phyloP scores from a whole-genome alignment of 257 asterid species.

The Nicotiana obtusifolia region DNA sequence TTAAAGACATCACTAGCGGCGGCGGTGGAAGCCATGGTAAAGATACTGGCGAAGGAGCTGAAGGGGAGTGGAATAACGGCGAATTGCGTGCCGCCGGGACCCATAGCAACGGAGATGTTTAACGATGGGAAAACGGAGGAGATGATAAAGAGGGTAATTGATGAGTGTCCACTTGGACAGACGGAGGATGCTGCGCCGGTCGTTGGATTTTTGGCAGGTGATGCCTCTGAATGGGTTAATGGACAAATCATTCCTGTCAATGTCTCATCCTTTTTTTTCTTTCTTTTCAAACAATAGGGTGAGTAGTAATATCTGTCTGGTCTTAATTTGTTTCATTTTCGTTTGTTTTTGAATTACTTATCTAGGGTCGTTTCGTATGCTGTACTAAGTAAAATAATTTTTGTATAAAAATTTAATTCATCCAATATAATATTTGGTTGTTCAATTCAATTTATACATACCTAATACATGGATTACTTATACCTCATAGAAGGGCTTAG shows the following conservation, averaged over 20 bases:
- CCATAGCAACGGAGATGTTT: constrained; percentile 58
- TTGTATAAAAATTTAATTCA: too few species aligned
- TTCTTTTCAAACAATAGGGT: too few species aligned
- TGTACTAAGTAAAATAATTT: too few species aligned
- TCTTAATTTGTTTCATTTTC: too few species aligned
- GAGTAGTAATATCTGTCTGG: too few species aligned
- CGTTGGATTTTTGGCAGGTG: constrained; percentile 49
- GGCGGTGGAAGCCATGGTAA: constrained; percentile 69
- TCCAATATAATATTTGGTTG: too few species aligned
- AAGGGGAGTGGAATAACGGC: constrained; percentile 60
- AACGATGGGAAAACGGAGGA: constrained; percentile 52
- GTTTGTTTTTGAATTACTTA: too few species aligned
- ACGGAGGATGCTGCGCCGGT: constrained; percentile 49
- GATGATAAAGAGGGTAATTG: constrained; percentile 34
- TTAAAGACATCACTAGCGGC: constrained; percentile 50
- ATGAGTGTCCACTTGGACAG: constrained; percentile 48
- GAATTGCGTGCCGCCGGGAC: constrained; percentile 57
- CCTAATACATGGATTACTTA: too few species aligned
- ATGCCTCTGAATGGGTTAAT: constrained; percentile 59
- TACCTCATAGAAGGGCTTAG: too few species aligned
- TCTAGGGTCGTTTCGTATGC: too few species aligned
- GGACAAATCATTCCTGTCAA: constrained; percentile 44
- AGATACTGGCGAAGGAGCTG: constrained; percentile 61
- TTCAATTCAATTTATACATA: too few species aligned
- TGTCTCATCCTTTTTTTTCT: constrained; percentile 3